Evolutionary conservation across 208 protist species (phyloP).

Genomic region (Crithidia brevicula): DNA sequence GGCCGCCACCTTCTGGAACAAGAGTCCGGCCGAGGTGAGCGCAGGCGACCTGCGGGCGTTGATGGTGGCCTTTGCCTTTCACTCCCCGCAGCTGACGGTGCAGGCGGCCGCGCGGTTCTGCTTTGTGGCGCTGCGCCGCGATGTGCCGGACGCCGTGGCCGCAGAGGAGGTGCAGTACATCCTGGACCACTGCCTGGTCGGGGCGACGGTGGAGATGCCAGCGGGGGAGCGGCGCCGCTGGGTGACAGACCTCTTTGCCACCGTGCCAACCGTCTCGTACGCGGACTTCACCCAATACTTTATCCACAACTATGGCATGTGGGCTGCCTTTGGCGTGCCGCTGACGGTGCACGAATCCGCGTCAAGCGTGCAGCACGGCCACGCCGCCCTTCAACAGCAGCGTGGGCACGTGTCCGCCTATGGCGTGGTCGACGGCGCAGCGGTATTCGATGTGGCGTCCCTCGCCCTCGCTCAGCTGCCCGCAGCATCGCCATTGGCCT

Average conservation of each 20-base stretch:
- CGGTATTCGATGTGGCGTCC: conserved; percentile 12
- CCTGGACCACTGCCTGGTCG: conserved; percentile 70
- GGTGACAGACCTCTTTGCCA: conserved; percentile 74
- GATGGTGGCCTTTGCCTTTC: conserved; percentile 76
- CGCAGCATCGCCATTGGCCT: conserved; percentile 3
- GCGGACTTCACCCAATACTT: conserved; percentile 70
- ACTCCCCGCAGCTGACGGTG: conserved; percentile 52
- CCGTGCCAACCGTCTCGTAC: conserved; percentile 49
- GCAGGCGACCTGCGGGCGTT: conserved; percentile 65
- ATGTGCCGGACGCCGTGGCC: conserved; percentile 74
- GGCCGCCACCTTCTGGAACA: conserved; percentile 42
- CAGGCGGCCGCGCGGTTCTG: conserved; percentile 78
- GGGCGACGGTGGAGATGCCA: conserved; percentile 81
- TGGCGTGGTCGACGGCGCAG: neutral
- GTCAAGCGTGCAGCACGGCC: conserved; percentile 47
- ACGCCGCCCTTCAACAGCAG: conserved; percentile 31
- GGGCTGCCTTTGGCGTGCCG: conserved; percentile 73
- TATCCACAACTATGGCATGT: conserved; percentile 81
- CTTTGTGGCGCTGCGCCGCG: conserved; percentile 83
- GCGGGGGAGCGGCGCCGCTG: conserved; percentile 59
- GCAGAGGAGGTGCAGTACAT: conserved; percentile 80
- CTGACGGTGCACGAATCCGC: conserved; percentile 40
- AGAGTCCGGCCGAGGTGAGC: conserved; percentile 35
- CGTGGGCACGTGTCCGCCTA: neutral
- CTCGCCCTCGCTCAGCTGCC: neutral